Evolutionary conservation across 2,329 filamentous ascomycete genomes (phyloP).

Genomic region (Colletotrichum truncatum): DNA sequence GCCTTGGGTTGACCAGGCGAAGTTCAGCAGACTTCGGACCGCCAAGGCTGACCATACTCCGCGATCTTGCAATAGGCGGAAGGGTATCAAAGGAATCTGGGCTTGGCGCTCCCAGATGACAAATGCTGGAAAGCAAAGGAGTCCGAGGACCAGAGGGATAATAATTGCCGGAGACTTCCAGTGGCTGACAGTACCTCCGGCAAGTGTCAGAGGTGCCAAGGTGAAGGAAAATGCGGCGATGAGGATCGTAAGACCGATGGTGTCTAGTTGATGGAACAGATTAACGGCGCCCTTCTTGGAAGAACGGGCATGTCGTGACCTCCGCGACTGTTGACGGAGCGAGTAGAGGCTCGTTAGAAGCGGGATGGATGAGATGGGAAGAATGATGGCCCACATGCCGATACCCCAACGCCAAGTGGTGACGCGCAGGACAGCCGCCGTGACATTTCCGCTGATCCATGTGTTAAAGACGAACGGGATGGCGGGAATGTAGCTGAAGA

Average conservation of each 20-base stretch:
- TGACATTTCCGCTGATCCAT: conserved; percentile 69
- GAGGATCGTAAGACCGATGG: conserved; percentile 56
- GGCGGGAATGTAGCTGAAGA: conserved; percentile 71
- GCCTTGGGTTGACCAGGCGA: conserved; percentile 66
- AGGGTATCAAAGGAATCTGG: conserved; percentile 63
- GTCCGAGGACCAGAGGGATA: conserved; percentile 58
- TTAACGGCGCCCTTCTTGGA: conserved; percentile 45
- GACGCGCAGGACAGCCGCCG: conserved; percentile 54
- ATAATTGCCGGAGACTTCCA: conserved; percentile 63
- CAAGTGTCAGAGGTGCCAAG: conserved; percentile 62
- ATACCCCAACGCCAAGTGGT: conserved; percentile 71
- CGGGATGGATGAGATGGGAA: conserved; percentile 63
- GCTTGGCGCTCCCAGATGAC: conserved; percentile 62
- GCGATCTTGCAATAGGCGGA: conserved; percentile 66
- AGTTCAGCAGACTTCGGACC: conserved; percentile 59
- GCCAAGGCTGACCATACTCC: conserved; percentile 69
- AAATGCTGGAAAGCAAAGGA: conserved; percentile 58
- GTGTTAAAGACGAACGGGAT: conserved; percentile 69
- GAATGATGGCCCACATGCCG: conserved; percentile 72
- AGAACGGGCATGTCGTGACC: neutral
- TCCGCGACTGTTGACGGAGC: conserved; percentile 53
- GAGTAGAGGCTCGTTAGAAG: conserved; percentile 53
- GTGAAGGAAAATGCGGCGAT: conserved; percentile 57
- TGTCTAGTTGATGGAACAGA: conserved; percentile 67
- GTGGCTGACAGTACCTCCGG: conserved; percentile 54